Conservation (phyloP, 2,329 filamentous ascomycete species). For the Pleurostoma richardsiae region DNA sequence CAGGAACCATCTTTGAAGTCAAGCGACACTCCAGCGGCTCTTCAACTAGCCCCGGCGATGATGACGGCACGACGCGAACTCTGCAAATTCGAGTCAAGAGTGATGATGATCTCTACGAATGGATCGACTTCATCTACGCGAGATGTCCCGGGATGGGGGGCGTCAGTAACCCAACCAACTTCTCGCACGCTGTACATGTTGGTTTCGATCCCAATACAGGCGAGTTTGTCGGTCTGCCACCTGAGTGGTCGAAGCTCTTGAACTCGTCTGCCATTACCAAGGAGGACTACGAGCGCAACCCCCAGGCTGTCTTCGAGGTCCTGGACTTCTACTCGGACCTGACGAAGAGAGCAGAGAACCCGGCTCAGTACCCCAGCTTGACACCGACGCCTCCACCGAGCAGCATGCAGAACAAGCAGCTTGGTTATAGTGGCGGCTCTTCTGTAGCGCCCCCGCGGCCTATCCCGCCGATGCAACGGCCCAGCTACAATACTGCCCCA, state of each 20-base stretch:
- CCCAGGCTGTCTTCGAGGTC: constrained; percentile 77
- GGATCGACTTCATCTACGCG: constrained; percentile 97
- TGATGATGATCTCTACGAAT: constrained; percentile 96
- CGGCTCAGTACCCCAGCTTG: constrained; percentile 61
- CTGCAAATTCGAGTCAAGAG: constrained; percentile 91
- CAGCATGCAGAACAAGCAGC: constrained; percentile 56
- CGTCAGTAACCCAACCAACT: constrained; percentile 97
- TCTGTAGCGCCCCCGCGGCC: constrained; percentile 67
- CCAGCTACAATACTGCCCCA: constrained; percentile 32
- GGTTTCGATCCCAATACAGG: constrained; percentile 95
- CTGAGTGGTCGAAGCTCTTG: constrained; percentile 94
- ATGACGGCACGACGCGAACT: constrained; percentile 76
- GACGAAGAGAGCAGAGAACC: constrained; percentile 69
- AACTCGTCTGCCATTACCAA: constrained; percentile 97
- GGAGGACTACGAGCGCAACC: constrained; percentile 97
- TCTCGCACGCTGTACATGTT: constrained; percentile 94
- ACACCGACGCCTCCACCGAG: constrained; percentile 60
- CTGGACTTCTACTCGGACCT: constrained; percentile 83
- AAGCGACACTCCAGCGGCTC: constrained; percentile 66
- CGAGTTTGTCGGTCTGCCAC: constrained; percentile 88
- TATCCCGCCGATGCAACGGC: constrained; percentile 49
- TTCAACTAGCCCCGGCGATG: constrained; percentile 68
- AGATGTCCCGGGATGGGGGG: constrained; percentile 96
- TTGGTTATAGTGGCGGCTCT: constrained; percentile 51
- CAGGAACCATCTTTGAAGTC: constrained; percentile 91